Evolutionary conservation across 352 stramenopile genomes (phyloP).

Genomic region (Hyaloperonospora arabidopsidis): DNA sequence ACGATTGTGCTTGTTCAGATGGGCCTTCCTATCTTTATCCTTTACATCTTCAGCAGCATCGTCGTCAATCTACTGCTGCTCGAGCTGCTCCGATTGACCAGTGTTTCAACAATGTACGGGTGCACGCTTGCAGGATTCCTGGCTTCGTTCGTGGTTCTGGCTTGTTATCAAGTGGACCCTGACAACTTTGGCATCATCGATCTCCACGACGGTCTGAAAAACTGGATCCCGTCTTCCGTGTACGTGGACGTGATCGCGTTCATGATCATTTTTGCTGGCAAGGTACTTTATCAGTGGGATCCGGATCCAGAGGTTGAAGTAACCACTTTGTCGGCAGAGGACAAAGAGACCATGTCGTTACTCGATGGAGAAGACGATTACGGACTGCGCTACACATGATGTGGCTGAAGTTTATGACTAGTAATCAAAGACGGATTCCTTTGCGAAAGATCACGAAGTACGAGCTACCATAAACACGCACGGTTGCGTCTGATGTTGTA

Average conservation of each 20-base stretch:
- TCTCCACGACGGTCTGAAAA: slow-evolving; percentile 42
- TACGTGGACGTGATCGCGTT: slow-evolving; percentile 71
- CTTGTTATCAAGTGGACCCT: slow-evolving; percentile 70
- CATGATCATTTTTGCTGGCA: slow-evolving; percentile 53
- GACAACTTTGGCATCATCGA: slow-evolving; percentile 56
- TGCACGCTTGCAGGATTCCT: slow-evolving; percentile 68
- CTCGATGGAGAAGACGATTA: slow-evolving; percentile 64
- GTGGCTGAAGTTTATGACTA: background rate
- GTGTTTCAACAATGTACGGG: slow-evolving; percentile 66
- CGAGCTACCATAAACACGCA: background rate
- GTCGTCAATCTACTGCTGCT: slow-evolving; percentile 67
- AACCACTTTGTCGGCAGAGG: slow-evolving; percentile 72
- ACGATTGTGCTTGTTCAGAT: slow-evolving; percentile 31
- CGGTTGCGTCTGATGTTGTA: too few species aligned
- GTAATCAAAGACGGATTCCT: too few species aligned
- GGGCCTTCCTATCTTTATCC: slow-evolving; percentile 56
- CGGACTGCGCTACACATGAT: slow-evolving; percentile 64
- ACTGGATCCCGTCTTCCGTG: slow-evolving; percentile 67
- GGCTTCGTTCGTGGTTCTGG: slow-evolving; percentile 61
- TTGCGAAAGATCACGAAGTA: slow-evolving; percentile 8
- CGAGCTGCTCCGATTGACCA: slow-evolving; percentile 70
- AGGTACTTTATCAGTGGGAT: slow-evolving; percentile 78
- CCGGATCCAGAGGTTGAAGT: slow-evolving; percentile 66
- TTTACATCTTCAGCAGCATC: slow-evolving; percentile 76
- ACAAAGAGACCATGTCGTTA: slow-evolving; percentile 76